These are phyloP conservation scores for Elaphomyces granulatus DNA, from an alignment of 495 filamentous ascomycete species.

Conservation along the genomic window DNA sequence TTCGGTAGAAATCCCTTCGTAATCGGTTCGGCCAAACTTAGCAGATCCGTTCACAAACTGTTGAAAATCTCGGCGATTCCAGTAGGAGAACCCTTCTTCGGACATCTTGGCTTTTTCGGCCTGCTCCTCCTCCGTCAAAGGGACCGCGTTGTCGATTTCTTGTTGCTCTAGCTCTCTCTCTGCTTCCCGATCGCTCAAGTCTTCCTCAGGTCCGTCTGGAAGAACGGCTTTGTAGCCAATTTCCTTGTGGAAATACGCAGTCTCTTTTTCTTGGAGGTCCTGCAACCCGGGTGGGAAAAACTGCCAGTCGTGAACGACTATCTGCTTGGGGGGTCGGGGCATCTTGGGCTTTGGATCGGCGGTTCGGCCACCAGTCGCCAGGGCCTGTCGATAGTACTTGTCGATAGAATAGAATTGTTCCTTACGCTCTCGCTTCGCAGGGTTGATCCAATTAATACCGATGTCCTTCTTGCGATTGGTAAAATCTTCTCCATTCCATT, in stretches of 20 bases:
- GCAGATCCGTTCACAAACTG: slow-evolving; percentile 93
- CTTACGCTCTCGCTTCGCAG: slow-evolving; percentile 94
- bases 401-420: slow-evolving; percentile 97
- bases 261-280: slow-evolving; percentile 91
- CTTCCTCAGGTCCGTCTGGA: slow-evolving; percentile 70
- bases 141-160: slow-evolving; percentile 80
- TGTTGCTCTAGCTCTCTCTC: slow-evolving; percentile 79
- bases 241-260: slow-evolving; percentile 88
- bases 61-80: slow-evolving; percentile 96
- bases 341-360: slow-evolving; percentile 87
- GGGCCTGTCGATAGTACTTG: slow-evolving; percentile 90
- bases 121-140: slow-evolving; percentile 80
- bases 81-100: slow-evolving; percentile 75
- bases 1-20: slow-evolving; percentile 70
- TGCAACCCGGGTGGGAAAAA: slow-evolving; percentile 76
- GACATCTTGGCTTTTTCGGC: slow-evolving; percentile 67
- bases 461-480: slow-evolving; percentile 84
- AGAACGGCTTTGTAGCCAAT: slow-evolving; percentile 86
- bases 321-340: slow-evolving; percentile 89
- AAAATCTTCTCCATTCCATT: slow-evolving; percentile 97
- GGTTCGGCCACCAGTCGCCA: slow-evolving; percentile 71
- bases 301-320: slow-evolving; percentile 87
- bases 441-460: slow-evolving; percentile 95
- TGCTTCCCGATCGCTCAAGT: slow-evolving; percentile 67
- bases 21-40: slow-evolving; percentile 78